phyloP scores from a whole-genome alignment of 495 filamentous ascomycete genomes.

The Neurospora sp. region DNA sequence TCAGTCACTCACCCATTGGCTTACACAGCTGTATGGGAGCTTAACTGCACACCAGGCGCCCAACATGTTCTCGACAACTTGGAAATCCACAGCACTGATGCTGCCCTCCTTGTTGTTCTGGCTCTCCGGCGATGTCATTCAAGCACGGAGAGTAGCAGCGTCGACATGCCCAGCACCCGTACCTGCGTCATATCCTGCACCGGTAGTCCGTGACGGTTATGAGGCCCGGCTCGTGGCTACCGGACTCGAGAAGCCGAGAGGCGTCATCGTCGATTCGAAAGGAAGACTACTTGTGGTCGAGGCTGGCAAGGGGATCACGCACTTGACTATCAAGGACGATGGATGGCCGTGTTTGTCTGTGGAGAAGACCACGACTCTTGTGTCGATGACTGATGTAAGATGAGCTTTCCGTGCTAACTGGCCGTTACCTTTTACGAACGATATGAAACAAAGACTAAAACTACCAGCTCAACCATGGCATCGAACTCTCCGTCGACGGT shows the following conservation, averaged over 20 bases:
- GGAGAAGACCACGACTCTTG: constrained; percentile 13
- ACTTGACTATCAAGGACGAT: constrained; percentile 38
- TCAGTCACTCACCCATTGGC: neutral
- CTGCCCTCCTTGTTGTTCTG: neutral
- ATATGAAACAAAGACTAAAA: neutral
- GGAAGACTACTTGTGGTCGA: constrained; percentile 56
- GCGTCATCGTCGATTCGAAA: constrained; percentile 47
- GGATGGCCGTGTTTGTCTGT: constrained; percentile 35
- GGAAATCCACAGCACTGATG: neutral
- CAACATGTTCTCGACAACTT: neutral
- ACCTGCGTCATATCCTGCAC: constrained; percentile 21
- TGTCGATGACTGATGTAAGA: constrained; percentile 32
- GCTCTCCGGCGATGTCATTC: neutral
- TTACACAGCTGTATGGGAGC: neutral
- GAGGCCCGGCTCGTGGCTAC: constrained; percentile 43
- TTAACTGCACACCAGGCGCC: neutral
- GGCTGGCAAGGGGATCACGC: constrained; percentile 41
- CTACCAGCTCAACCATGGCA: constrained; percentile 48
- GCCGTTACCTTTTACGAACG: neutral
- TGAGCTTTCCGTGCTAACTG: neutral
- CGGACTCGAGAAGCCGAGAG: constrained; percentile 43
- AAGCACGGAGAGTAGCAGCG: neutral
- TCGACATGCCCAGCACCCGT: constrained; percentile 18
- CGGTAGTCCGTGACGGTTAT: constrained; percentile 48
- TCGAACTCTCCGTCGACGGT: constrained; percentile 52